A percentile compares a stretch with the other conserved stretches of the same genome.
These are phyloP conservation scores for Hanseniaspora lachancei DNA, from an alignment of 805 yeast genomes.

Conservation along the genomic window DNA sequence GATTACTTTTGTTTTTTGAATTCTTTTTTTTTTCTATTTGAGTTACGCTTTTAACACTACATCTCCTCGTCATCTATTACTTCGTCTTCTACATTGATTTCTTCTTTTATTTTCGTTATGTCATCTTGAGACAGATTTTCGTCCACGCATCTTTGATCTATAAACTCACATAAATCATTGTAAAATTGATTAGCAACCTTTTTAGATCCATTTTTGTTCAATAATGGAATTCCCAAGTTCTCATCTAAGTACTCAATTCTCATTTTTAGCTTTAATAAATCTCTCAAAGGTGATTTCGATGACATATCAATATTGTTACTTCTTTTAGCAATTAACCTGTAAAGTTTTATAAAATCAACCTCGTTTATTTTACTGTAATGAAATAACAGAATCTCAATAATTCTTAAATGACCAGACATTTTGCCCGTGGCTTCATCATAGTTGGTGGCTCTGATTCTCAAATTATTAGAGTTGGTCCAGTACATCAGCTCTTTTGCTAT, in stretches of 20 bases:
- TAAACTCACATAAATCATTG: conserved; percentile 16
- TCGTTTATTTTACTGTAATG: conserved; percentile 8
- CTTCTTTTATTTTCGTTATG: conserved; percentile 17
- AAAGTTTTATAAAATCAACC: conserved; percentile 3
- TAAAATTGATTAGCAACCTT: conserved; percentile 4
- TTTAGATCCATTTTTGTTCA: neutral
- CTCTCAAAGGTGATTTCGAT: neutral
- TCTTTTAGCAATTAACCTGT: conserved; percentile 4
- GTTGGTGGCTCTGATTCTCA: conserved; percentile 25
- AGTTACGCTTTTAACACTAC: neutral
- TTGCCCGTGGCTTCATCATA: neutral
- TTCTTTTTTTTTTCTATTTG: too few species aligned
- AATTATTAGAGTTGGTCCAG: conserved; percentile 64
- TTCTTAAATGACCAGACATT: neutral
- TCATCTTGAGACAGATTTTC: conserved; percentile 17
- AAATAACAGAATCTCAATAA: conserved; percentile 5
- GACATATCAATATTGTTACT: neutral
- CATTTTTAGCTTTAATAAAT: conserved; percentile 3
- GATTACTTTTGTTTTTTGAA: neutral
- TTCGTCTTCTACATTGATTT: conserved; percentile 19
- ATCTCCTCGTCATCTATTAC: conserved; percentile 18
- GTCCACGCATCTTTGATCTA: conserved; percentile 18
- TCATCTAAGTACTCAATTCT: conserved; percentile 10
- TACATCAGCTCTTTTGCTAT: conserved; percentile 59
- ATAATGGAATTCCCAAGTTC: neutral